Base-by-base conservation (phyloP, 129 eudicot genomes). In the Lonicera japonica region DNA sequence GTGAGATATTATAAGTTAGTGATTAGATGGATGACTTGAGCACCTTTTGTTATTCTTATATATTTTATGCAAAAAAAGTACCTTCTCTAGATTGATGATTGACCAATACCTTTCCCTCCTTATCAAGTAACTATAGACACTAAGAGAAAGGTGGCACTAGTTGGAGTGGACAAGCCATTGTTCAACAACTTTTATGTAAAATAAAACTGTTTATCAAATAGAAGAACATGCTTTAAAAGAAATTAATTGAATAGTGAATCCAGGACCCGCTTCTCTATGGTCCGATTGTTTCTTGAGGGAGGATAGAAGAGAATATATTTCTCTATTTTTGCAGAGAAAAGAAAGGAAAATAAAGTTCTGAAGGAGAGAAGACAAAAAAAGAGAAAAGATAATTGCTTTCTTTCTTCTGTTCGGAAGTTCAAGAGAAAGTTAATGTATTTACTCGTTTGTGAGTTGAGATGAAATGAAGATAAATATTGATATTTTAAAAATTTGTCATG, bases 71-170 rank as follows among this genome's bases (percentile, higher is more conserved):
- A 20, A 63, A 54, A n/a, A 68, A 56, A 22, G 51, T 62, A 47
- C n/a, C 46, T 38, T 63, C 12, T 40, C 20, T 70, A 80, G 66
- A 60, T 70, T 66, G 70, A 68, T 60, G 66, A 60, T 70, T 66
- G 70, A 68, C 64, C 70, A 61, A 59, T 43, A 29, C 36, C 36
- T 29, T n/a, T 29, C 36, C 36, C 36, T 29, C 36, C 36, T 29
- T 29, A 29, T 29, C 46, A 18, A 24, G 40, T 62, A 19, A 22
- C 24, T 46, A 17, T n/a, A n/a, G 25, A 53, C 68, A 71, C 36
- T 29, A 52, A 21, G 64, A 36, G 46, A 66, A 21, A 61, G 59
- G 63, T 40, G 25, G 56, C 61, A 58, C 58, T 56, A 57, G 36
- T 29, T 29, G 36, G 36, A 29, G 2, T 29, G 36, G 36, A 29